Evolutionary conservation across 768 basidiomycete species (phyloP), one percentile per base, ranked within the genome.

Genomic region (Lyophyllum shimeji): DNA sequence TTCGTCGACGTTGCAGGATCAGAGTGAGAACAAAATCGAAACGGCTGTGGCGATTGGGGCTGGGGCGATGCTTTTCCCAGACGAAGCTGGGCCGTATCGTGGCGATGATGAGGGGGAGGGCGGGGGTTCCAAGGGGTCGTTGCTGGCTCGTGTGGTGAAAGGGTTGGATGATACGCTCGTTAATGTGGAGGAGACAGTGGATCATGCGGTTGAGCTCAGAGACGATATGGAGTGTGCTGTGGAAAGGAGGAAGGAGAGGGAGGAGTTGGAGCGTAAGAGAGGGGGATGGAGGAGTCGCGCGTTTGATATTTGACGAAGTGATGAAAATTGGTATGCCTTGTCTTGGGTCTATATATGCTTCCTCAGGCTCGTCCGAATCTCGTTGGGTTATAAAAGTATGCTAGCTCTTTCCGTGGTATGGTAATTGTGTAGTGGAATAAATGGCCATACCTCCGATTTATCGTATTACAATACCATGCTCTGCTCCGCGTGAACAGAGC

Each of bases 21-120:
- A 46, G 3, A 11, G 1, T 1, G 40, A 48, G 25, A 48, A 24
- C 7, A 68, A 71, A 49, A 69, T 69, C 7, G 68, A 71, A 49
- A 69, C 70, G 1, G 62, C 71, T 3, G 34, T 77, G 24, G 73
- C 74, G n/a, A 57, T 75, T 40, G 74, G 76, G 4, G 66, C 57
- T 23, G 72, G 71, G 13, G 57, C 73, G 1, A 74, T 75, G 53
- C 49, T 77, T 24, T 72, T 75, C 60, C 66, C 71, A 1, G 66
- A 67, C 5, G 68, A 72, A 55, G 67, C 66, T 4, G 71, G 71
- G 8, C 63, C 70, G 0, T 68, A 70, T 50, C 68, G 61, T 7
- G 61, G 52, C 24, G 65, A 65, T 6, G 66, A 67, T 5, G 44
- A 66, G 57, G 44, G 21, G 7, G 44, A 66, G 57, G 44, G 21